Evolutionary conservation across 805 yeast genomes (phyloP), one percentile per base, ranked within the genome.

Genomic region (Pichia kluyveri): DNA sequence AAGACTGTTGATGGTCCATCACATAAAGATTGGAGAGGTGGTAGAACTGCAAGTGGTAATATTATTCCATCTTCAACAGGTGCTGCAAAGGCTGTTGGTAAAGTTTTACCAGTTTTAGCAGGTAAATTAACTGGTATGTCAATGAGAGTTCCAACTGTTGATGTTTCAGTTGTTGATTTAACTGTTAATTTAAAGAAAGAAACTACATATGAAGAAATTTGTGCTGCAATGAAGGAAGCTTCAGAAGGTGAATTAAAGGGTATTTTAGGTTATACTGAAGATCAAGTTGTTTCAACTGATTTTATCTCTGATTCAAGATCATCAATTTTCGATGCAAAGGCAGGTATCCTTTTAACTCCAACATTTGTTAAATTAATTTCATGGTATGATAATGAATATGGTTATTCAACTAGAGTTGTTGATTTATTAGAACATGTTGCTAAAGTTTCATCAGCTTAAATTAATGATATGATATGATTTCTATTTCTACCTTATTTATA

Each of bases 11-110:
- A 88, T 70, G 96, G 96, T 74, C 95, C 96, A 63, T 86, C 96
- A 69, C 88, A 83, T 80, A 88, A 88, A 80, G 96, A 88, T 79
- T 88, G 96, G 96, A 84, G 96, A 82, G 96, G 96, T 70, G 96
- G 96, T 71, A 85, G 96, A 77, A 84, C 96, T 61, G 96, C 96
- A 68, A 83, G 91, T 54, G 95, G 90, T 68, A 88, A 88, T 84
- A 86, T 88, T 70, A 88, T 88, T 60, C 96, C 96, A 66, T 86
- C 95, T 39, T 85, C 96, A 55, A 88, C 96, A 56, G 96, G 96
- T 82, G 96, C 96, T 63, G 96, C 96, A 66, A 88, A 88, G 83
- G 96, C 96, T 58, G 96, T 88, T 62, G 96, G 96, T 70, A 86
- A 86, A 80, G 96, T 88, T 62, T 83, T 88, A 63, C 96, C 96